Evolutionary conservation across 2,329 filamentous ascomycete genomes (phyloP).

Genomic region (Diaporthe sp.): DNA sequence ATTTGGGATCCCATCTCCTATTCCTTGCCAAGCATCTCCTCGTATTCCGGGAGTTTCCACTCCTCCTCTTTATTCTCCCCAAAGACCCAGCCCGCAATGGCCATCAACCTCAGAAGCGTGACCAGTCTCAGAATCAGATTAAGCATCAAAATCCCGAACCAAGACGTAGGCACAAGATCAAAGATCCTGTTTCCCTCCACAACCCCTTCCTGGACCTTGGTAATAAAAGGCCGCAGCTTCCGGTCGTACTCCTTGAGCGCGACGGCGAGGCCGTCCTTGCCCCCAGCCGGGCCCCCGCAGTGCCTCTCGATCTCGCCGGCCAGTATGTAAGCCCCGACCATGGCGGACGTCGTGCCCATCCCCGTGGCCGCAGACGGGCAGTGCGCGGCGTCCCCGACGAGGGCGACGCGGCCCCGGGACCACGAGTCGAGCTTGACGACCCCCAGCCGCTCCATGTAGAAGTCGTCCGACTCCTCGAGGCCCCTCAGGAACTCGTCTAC

Average conservation of each 20-base stretch:
- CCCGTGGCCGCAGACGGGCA: constrained; percentile 63
- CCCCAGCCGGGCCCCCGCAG: background rate
- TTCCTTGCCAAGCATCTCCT: background rate
- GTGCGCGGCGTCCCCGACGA: constrained; percentile 69
- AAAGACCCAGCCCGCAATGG: background rate
- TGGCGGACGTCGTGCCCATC: constrained; percentile 62
- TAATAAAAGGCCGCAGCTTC: constrained; percentile 31
- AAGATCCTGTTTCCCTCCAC: background rate
- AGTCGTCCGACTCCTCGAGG: constrained; percentile 53
- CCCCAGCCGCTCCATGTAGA: constrained; percentile 60
- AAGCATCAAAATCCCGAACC: background rate
- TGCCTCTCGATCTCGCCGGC: constrained; percentile 64
- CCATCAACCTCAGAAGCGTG: background rate
- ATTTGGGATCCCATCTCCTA: background rate
- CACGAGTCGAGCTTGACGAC: constrained; percentile 60
- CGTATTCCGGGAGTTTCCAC: constrained; percentile 5
- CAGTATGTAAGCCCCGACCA: constrained; percentile 68
- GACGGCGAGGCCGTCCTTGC: constrained; percentile 20
- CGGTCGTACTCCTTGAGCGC: constrained; percentile 36
- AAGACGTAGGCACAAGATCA: background rate
- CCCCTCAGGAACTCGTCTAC: constrained; percentile 51
- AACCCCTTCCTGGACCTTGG: constrained; percentile 23
- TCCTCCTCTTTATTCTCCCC: background rate
- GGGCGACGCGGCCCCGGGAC: constrained; percentile 60
- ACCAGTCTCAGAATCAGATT: background rate